Percentiles rank a stretch among this genome's conserved stretches.
Evolutionary conservation across 352 stramenopile genomes (phyloP).

Genomic region (Pythium phragmitis): DNA sequence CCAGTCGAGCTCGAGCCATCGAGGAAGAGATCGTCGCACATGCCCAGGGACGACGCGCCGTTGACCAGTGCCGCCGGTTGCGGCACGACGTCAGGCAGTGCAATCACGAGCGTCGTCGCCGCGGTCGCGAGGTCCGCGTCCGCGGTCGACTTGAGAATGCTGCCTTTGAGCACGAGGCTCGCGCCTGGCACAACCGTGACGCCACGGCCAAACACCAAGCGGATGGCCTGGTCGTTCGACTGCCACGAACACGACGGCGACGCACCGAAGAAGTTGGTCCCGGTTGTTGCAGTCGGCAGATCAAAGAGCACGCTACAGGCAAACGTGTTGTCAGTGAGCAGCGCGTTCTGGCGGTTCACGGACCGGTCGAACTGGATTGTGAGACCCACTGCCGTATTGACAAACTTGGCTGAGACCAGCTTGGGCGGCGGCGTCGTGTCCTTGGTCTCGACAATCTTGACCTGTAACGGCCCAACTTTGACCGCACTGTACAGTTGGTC

Average conservation of each 20-base stretch:
- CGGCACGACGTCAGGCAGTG: conserved; percentile 39
- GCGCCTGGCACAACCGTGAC: conserved; percentile 42
- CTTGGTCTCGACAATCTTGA: conserved; percentile 63
- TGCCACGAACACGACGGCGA: conserved; percentile 49
- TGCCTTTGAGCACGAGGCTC: conserved; percentile 36
- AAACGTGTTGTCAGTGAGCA: conserved; percentile 37
- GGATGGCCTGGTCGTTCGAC: conserved; percentile 38
- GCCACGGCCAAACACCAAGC: conserved; percentile 44
- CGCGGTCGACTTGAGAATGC: conserved; percentile 51
- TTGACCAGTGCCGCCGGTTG: conserved; percentile 44
- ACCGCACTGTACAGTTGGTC: conserved; percentile 37
- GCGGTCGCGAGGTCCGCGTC: conserved; percentile 39
- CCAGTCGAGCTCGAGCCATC: conserved; percentile 54
- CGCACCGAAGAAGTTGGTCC: conserved; percentile 40
- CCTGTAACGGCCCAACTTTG: conserved; percentile 29
- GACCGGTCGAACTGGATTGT: conserved; percentile 47
- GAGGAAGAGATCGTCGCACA: conserved; percentile 58
- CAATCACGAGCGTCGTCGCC: conserved; percentile 31
- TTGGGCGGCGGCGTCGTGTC: conserved; percentile 59
- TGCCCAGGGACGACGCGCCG: conserved; percentile 47
- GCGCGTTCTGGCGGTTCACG: conserved; percentile 36
- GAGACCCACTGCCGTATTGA: conserved; percentile 46
- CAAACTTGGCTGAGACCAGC: conserved; percentile 48
- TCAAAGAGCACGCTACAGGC: conserved; percentile 57
- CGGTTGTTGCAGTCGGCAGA: conserved; percentile 28